Evolutionary conservation across 2,329 filamentous ascomycete genomes (phyloP).

Genomic region (Xylaria sp.): DNA sequence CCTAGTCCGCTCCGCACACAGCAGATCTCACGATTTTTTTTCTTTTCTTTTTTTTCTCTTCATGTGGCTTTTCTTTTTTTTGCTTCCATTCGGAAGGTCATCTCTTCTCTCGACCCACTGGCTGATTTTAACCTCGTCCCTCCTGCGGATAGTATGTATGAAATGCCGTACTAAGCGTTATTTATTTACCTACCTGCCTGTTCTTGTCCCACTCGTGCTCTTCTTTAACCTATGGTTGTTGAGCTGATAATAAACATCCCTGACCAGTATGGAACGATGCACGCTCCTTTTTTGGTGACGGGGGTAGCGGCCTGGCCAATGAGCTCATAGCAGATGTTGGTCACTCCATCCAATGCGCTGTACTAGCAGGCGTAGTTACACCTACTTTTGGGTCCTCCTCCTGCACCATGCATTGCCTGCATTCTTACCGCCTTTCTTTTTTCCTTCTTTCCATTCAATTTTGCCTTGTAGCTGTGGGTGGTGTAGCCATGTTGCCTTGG

Average conservation of each 20-base stretch:
- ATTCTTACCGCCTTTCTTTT: conserved; percentile 25
- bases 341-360: conserved; percentile 1
- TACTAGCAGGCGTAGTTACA: too few species aligned
- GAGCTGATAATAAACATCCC: background rate
- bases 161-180: background rate
- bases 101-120: conserved; percentile 1
- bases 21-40: conserved; percentile 22
- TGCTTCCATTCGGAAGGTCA: background rate
- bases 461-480: conserved; percentile 1
- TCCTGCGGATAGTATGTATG: too few species aligned
- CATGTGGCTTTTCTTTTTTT: conserved; percentile 8
- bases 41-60: conserved; percentile 19
- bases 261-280: conserved; percentile 1
- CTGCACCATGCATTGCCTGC: conserved; percentile 31
- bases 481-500: conserved; percentile 8
- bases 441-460: conserved; percentile 14
- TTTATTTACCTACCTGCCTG: background rate
- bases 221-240: background rate
- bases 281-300: conserved; percentile 7
- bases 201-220: too few species aligned
- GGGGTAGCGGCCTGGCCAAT: background rate
- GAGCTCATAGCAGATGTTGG: conserved; percentile 1
- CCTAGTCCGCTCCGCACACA: conserved; percentile 28
- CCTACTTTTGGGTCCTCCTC: conserved; percentile 20
- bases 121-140: background rate